These are phyloP conservation scores for Phytopythium chamaehyphon DNA, from an alignment of 352 stramenopile genomes.

Conservation along the genomic window DNA sequence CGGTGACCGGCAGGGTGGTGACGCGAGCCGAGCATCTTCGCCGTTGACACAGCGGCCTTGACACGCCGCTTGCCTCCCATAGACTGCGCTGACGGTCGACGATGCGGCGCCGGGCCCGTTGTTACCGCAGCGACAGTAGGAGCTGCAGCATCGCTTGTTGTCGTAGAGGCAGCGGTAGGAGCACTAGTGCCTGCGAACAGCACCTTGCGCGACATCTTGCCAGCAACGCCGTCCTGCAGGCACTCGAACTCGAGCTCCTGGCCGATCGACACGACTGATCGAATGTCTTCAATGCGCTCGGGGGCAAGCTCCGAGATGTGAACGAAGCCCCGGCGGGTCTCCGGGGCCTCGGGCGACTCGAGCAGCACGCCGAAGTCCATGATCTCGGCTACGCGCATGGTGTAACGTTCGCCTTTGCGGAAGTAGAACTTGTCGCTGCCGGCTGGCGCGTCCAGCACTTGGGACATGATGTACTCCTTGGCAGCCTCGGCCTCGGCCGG, in stretches of 20 bases:
- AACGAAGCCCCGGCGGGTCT: conserved; percentile 89
- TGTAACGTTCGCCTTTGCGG: conserved; percentile 86
- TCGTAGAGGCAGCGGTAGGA: not conserved
- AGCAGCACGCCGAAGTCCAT: conserved; percentile 96
- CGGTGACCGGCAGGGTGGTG: conserved; percentile 7
- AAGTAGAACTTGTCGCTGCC: conserved; percentile 49
- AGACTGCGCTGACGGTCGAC: conserved; percentile 26
- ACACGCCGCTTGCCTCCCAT: conserved; percentile 20
- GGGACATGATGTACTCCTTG: conserved; percentile 60
- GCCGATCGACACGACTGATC: conserved; percentile 49
- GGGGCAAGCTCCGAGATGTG: conserved; percentile 93
- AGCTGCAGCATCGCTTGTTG: conserved; percentile 6
- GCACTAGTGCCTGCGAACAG: conserved; percentile 16
- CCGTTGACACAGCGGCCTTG: conserved; percentile 12
- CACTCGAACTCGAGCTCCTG: conserved; percentile 81
- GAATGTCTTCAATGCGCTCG: conserved; percentile 62
- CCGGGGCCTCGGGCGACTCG: conserved; percentile 46
- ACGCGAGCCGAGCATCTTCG: conserved; percentile 5
- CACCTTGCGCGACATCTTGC: conserved; percentile 82
- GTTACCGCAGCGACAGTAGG: conserved; percentile 1
- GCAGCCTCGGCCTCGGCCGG: conserved; percentile 69
- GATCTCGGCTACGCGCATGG: conserved; percentile 90
- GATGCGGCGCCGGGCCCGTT: conserved; percentile 14
- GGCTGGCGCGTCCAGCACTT: conserved; percentile 15
- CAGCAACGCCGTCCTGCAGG: conserved; percentile 67